Base-by-base conservation (phyloP, 345 rosid species). In the Citrus medica region DNA sequence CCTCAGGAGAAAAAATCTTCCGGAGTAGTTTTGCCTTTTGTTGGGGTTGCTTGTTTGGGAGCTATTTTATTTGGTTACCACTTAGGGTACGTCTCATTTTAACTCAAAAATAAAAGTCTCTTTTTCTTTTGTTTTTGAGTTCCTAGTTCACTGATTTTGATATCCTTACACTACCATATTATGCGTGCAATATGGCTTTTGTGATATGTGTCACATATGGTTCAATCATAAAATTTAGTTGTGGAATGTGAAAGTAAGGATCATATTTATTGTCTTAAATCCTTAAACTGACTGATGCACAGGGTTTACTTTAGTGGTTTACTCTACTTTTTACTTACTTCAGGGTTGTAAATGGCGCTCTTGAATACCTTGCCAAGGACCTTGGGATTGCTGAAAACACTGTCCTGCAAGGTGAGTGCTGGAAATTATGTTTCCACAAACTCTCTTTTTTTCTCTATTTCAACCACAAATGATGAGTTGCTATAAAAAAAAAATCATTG, bases 341-440 rank as follows among this genome's bases (percentile, higher is more conserved):
- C 88, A 96, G 99, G 86, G 98, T 96, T 40, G 98, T 96, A 75
- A 96, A 96, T 82, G 97, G 99, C 33, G 93, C 99, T 67, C 95
- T 96, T 58, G 98, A 96, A 70, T 96, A 92, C 85, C 96, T 96
- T 67, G 88, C 98, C 69, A 90, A 89, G 91, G 98, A 96, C 88
- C 99, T 96, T 80, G 98, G 94, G 38, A 90, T 96, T 73, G 90
- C 88, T 32, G 93, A 96, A 67, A 96, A 96, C 80, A 76, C 97
- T 48, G 98, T 87, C 33, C 63, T 94, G 78, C 98, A 96, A 92
- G 99, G 99, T 88, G 86, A 82, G 92, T 78, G 21, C 76, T 27
- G 65, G 21, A 38, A 28, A 42, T 65, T 67, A 27, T 0, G 0
- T 35, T 7, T 61, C 69, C 60, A 73, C 27, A 16, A 13, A 55